Evolutionary conservation across 2,329 filamentous ascomycete genomes (phyloP).

Genomic region (Lachnellula cervina): DNA sequence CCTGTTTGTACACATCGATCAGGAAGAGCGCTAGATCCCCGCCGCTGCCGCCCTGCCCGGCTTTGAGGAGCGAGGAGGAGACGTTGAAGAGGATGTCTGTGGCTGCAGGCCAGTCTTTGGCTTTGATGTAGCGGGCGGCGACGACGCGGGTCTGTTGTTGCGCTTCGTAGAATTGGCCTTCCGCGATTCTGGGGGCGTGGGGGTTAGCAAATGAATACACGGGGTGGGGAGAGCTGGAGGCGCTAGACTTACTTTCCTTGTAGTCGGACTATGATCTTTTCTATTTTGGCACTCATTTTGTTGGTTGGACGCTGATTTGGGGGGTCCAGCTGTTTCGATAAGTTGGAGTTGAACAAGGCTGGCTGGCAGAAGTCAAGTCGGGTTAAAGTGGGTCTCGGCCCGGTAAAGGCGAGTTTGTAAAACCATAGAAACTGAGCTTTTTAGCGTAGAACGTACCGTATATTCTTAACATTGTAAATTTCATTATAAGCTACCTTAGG

Average conservation of each 20-base stretch:
- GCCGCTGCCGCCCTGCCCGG: slow-evolving; percentile 89
- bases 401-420: no score
- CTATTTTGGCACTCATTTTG: slow-evolving; percentile 51
- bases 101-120: slow-evolving; percentile 76
- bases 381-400: no score
- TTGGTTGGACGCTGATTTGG: neutral
- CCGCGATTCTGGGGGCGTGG: slow-evolving; percentile 59
- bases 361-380: neutral
- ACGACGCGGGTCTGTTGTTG: slow-evolving; percentile 97
- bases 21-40: slow-evolving; percentile 85
- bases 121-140: slow-evolving; percentile 88
- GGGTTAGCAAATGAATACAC: neutral
- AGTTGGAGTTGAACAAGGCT: neutral
- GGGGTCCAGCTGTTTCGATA: neutral
- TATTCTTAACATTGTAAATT: no score
- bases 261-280: slow-evolving; percentile 69
- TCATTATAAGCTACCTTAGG: no score
- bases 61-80: slow-evolving; percentile 78
- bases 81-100: slow-evolving; percentile 83
- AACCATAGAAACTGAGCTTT: no score
- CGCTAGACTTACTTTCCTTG: slow-evolving; percentile 60
- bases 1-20: slow-evolving; percentile 86
- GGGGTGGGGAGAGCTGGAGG: neutral
- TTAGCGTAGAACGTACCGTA: no score
- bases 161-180: slow-evolving; percentile 95